Conservation (phyloP, 208 protist genomes). For the Trypanosoma platydactyli region DNA sequence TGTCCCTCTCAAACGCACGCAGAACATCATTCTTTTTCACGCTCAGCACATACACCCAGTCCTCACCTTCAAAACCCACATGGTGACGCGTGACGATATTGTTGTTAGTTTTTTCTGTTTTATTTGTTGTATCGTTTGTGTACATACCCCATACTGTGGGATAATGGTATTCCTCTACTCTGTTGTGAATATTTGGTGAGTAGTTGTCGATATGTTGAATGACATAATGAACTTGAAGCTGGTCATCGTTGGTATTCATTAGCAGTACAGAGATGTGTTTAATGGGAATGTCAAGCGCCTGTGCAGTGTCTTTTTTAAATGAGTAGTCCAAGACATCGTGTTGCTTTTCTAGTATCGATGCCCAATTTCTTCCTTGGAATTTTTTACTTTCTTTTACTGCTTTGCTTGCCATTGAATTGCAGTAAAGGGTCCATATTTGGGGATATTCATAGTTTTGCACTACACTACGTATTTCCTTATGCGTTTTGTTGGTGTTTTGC, state of each 20-base stretch:
- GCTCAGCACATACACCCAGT: slow-evolving; percentile 60
- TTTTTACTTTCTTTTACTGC: slow-evolving; percentile 39
- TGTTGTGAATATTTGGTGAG: slow-evolving; percentile 22
- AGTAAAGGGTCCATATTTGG: slow-evolving; percentile 52
- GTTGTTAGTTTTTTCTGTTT: slow-evolving; percentile 16
- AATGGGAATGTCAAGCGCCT: slow-evolving; percentile 33
- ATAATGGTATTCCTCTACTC: slow-evolving; percentile 39
- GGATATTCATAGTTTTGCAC: slow-evolving; percentile 52
- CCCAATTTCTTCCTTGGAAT: slow-evolving; percentile 59
- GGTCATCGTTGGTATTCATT: slow-evolving; percentile 39
- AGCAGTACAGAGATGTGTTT: slow-evolving; percentile 36
- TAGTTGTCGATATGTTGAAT: slow-evolving; percentile 27
- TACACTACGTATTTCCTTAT: slow-evolving; percentile 43
- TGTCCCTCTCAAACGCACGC: slow-evolving; percentile 17
- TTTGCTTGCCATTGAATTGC: slow-evolving; percentile 37
- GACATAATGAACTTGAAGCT: slow-evolving; percentile 38
- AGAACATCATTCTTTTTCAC: slow-evolving; percentile 32
- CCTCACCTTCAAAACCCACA: slow-evolving; percentile 71
- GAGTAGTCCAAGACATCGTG: slow-evolving; percentile 37
- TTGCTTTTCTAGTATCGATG: slow-evolving; percentile 36
- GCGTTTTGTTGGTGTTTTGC: slow-evolving; percentile 23
- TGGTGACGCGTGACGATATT: slow-evolving; percentile 46
- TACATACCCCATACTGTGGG: slow-evolving; percentile 52
- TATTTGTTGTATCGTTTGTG: slow-evolving; percentile 22
- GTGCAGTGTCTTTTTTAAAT: slow-evolving; percentile 50